Evolutionary conservation across 1,139 yeast genomes (phyloP), one percentile per base, ranked within the genome.

Genomic region (Zhuliangozyma blackwelliae): DNA sequence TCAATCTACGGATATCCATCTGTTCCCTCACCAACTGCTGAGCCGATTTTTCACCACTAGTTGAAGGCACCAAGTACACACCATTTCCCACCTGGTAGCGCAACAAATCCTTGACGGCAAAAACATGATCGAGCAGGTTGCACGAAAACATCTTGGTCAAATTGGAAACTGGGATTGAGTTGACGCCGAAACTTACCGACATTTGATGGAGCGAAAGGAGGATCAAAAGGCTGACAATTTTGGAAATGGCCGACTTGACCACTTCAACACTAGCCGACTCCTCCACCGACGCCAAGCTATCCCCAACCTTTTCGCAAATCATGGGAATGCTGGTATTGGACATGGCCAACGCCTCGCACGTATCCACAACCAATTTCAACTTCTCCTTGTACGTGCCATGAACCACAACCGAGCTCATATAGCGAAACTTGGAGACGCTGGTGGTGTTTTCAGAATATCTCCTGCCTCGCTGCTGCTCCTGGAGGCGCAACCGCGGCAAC

Each of bases 341-440:
- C 20, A 36, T 25, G 29, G 40, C 42, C 12, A 54, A 45, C 8
- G 36, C 29, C 21, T 55, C 52, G 31, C 56, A 47, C 35, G 61
- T 51, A 10, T 52, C 41, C 7, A 58, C 47, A n/a, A 61, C 48
- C 30, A 56, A 41, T 16, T 42, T 47, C 13, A 59, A 49, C 39
- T 60, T 63, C 37, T 64, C 68, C 34, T 61, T 63, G 39, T 66
- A 65, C 1, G 67, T 47, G 0, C 72, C 72, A 36, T 55, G 41
- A 9, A 46, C 33, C 2, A 65, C 37, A 1, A 64, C 50, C 1
- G 63, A 50, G 27, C 67, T 53, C 16, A 64, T 37, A 1, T 55
- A 54, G 21, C 46, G 44, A 31, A 47, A 45, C 25, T 46, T 47
- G 38, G 21, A 44, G 7, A 9, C 7, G 12, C 27, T 25, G 11